These are phyloP conservation scores for Rhodamnia argentea DNA, from an alignment of 345 rosid species.

Conservation along the genomic window DNA sequence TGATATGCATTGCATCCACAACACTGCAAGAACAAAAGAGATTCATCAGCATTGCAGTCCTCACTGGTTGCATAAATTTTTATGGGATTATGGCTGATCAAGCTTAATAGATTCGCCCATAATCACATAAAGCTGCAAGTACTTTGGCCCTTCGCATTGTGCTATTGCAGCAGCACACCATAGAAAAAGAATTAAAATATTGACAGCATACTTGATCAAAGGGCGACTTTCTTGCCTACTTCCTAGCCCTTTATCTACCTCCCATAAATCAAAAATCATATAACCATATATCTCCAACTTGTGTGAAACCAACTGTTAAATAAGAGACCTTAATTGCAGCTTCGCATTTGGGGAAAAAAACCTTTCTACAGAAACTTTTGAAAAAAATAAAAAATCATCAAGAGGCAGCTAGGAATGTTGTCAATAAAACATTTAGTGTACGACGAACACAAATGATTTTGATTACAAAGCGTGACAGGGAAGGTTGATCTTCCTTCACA, in stretches of 20 bases:
- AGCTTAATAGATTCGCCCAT: too few species aligned
- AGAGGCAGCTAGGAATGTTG: not conserved
- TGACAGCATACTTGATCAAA: not conserved
- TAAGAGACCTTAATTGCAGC: not conserved
- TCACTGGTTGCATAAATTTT: not conserved
- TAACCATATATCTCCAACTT: not conserved
- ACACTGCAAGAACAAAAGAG: constrained; percentile 32
- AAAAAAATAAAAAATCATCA: not conserved
- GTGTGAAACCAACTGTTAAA: not conserved
- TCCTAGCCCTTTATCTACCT: not conserved
- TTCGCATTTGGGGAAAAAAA: not conserved
- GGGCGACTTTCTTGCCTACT: not conserved
- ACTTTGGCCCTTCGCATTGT: not conserved
- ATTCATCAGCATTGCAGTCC: not conserved
- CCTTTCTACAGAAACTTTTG: not conserved
- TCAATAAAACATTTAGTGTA: not conserved
- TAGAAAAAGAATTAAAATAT: not conserved
- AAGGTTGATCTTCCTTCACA: not conserved
- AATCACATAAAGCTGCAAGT: not conserved
- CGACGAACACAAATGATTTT: not conserved
- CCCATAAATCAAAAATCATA: not conserved
- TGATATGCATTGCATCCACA: constrained; percentile 93
- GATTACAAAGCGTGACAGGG: not conserved
- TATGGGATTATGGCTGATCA: not conserved
- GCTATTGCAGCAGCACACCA: not conserved